Base-by-base conservation (phyloP, 371 early-diverging fungal genomes). In the Actinomortierella wolfii region DNA sequence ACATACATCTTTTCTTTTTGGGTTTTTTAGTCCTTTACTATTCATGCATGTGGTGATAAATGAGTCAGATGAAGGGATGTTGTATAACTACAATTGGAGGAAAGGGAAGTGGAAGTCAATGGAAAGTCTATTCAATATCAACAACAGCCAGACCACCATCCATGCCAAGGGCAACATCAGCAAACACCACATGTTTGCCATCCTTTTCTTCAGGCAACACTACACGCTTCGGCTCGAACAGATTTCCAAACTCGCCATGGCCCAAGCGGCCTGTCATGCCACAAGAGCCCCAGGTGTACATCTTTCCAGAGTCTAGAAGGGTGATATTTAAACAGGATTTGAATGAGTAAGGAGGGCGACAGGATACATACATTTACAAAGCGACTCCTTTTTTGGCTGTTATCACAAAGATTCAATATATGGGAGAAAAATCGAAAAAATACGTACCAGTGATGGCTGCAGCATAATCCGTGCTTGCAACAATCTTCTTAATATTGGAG, bases 201-300 rank as follows among this genome's bases (percentile, higher is more conserved):
- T 54, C 29, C 45, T 49, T n/a, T 29, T 67, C 67, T 21, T 60
- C 60, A 34, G 73, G 68, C 64, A 76, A 60, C 44, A 20, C 49
- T 1, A 86, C 78, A 26, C 68, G 78, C 55, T 64, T 59, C 43
- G 87, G 82, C 20, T 56, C 68, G 59, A 79, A 82, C 26, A 77
- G 76, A 67, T 84, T 76, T n/a, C 78, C 75, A 56, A 58, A 54
- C 29, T 78, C 68, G 13, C 81, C 82, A 56, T 81, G 76, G 1
- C 85, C 87, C 28, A 85, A 66, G 18, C 84, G 76, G 5, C 83
- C 82, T 40, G 79, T 81, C 20, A 64, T 57, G 13, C 88, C 85
- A 57, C 82, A 81, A 7, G 86, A 63, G 7, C 88, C 86, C 86
- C 86, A 88, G 2, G 80, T 81, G 64, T 76, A 88, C 1, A 86